A percentile compares a stretch with the other conserved stretches of the same genome.
Evolutionary conservation across 73 alveolate genomes (phyloP).

Genomic region (Paramecium sonneborni): DNA sequence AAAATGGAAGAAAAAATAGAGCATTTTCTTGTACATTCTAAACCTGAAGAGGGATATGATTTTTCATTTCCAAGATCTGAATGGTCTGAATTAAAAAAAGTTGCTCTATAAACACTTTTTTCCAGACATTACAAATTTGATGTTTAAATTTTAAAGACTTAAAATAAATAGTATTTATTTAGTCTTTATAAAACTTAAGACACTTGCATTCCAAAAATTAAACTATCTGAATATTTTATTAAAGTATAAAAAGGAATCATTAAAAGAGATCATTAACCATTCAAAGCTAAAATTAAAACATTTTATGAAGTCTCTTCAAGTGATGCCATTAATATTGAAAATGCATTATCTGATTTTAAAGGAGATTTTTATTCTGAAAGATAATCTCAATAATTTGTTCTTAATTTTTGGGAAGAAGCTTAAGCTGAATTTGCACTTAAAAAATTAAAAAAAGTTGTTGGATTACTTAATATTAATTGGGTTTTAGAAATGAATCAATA

Average conservation of each 20-base stretch:
- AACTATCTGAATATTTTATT: constrained; percentile 61
- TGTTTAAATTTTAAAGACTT: constrained; percentile 36
- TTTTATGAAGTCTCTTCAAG: neutral
- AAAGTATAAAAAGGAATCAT: constrained; percentile 62
- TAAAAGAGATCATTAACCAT: constrained; percentile 60
- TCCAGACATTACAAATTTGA: constrained; percentile 62
- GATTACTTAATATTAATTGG: constrained; percentile 36
- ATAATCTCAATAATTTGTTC: constrained; percentile 1
- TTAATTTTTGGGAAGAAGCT: constrained; percentile 63
- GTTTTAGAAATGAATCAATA: constrained; percentile 53
- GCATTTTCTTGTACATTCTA: constrained; percentile 15
- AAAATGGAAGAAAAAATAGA: constrained; percentile 49
- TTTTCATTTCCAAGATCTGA: constrained; percentile 48
- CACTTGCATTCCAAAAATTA: constrained; percentile 52
- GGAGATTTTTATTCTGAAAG: constrained; percentile 57
- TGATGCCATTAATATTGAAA: neutral
- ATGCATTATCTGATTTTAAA: constrained; percentile 7
- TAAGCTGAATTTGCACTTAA: constrained; percentile 60
- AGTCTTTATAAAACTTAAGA: constrained; percentile 50
- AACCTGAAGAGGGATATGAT: constrained; percentile 47
- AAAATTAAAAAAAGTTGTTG: constrained; percentile 47
- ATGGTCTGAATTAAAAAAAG: constrained; percentile 47
- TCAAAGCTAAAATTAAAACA: constrained; percentile 36
- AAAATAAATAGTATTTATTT: constrained; percentile 31
- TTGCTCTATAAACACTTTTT: constrained; percentile 44